phyloP scores from a whole-genome alignment of 805 yeast species.

The Kodamaea leandrae region DNA sequence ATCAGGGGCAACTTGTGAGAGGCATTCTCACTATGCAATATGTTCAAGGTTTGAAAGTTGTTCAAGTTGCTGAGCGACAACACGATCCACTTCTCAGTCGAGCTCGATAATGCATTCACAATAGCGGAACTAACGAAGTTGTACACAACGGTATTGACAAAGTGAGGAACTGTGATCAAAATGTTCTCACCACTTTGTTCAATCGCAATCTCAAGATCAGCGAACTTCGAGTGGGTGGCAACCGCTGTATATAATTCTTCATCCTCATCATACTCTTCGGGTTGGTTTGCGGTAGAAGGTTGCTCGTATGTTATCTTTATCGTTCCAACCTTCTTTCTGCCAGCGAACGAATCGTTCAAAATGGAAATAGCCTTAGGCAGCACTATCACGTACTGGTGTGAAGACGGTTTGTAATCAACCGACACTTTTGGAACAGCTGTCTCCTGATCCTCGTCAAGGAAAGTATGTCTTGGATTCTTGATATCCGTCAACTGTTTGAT shows the following conservation, averaged over 20 bases:
- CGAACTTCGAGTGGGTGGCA: constrained; percentile 21
- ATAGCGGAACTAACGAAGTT: constrained; percentile 28
- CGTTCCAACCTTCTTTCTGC: constrained; percentile 16
- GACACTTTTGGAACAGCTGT: constrained; percentile 17
- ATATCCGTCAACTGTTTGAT: constrained; percentile 46
- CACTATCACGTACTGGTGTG: constrained; percentile 13
- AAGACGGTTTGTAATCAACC: constrained; percentile 1
- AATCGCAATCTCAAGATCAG: constrained; percentile 24
- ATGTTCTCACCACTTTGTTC: constrained; percentile 8
- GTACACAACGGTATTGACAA: constrained; percentile 34
- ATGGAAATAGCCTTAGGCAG: constrained; percentile 19
- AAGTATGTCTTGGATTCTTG: constrained; percentile 50
- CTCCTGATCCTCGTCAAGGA: constrained; percentile 38
- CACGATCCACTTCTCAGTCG: constrained; percentile 22
- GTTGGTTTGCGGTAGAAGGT: constrained; percentile 13
- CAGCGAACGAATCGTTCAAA: constrained; percentile 14
- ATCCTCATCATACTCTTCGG: constrained; percentile 46
- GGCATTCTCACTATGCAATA: constrained; percentile 15
- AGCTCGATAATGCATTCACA: background rate
- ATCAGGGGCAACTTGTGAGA: constrained; percentile 3
- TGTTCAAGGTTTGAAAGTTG: constrained; percentile 26
- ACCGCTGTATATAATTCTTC: constrained; percentile 47
- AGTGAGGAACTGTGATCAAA: constrained; percentile 32
- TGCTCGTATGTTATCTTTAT: constrained; percentile 13
- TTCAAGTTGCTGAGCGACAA: constrained; percentile 39